These are phyloP conservation scores for Diaporthe australafricana DNA, from an alignment of 2,329 filamentous ascomycete species.

Conservation along the genomic window DNA sequence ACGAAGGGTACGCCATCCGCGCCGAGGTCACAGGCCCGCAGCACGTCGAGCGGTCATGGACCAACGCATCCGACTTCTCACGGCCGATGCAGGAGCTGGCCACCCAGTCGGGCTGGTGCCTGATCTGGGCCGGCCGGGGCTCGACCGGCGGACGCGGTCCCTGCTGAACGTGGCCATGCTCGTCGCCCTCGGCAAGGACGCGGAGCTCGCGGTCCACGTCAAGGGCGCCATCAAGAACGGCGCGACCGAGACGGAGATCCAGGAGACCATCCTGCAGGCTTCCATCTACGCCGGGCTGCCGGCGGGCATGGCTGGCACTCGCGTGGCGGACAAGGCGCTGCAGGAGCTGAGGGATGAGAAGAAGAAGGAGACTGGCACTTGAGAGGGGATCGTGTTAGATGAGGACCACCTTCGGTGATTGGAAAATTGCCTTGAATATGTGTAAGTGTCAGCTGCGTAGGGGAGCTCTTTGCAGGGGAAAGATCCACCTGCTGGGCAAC, in stretches of 20 bases:
- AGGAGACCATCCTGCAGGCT: conserved; percentile 64
- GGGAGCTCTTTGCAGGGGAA: no score
- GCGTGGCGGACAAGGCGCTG: conserved; percentile 42
- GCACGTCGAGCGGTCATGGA: conserved; percentile 68
- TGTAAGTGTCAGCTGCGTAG: no score
- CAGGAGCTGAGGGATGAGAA: conserved; percentile 43
- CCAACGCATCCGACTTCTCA: conserved; percentile 66
- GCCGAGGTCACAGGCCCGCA: conserved; percentile 67
- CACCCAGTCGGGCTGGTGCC: conserved; percentile 71
- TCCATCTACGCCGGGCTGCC: conserved; percentile 55
- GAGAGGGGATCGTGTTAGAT: neutral
- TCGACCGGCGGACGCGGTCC: conserved; percentile 68
- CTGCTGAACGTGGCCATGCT: conserved; percentile 74
- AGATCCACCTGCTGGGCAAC: no score
- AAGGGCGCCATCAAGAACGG: conserved; percentile 73
- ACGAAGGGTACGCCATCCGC: conserved; percentile 69
- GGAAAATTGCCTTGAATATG: no score
- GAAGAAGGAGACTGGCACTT: neutral
- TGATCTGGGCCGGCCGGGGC: conserved; percentile 71
- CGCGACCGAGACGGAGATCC: conserved; percentile 60
- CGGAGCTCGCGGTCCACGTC: conserved; percentile 70
- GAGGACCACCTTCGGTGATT: no score
- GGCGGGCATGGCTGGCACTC: conserved; percentile 52
- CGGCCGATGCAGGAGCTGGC: conserved; percentile 70
- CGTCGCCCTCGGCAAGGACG: conserved; percentile 67